Evolutionary conservation across 2,329 filamentous ascomycete genomes (phyloP), one percentile per base, ranked within the genome.

Genomic region (Aspergillus jensenii): DNA sequence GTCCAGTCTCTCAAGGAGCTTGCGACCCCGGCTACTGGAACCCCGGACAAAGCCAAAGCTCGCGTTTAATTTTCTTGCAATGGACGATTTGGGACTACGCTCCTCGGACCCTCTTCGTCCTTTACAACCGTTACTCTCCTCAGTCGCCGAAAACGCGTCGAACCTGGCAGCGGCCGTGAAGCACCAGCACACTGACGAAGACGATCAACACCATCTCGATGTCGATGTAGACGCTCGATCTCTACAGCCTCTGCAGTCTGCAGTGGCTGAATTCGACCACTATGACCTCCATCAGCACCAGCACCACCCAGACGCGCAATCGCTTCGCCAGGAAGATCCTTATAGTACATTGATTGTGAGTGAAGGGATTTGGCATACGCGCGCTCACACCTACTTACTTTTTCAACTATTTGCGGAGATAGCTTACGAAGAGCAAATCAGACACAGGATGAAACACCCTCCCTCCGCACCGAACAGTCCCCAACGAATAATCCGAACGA

Each of bases 171-270:
- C 64, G 11, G 45, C 40, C 25, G 57, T 56, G 47, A 57, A 59
- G 41, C 49, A 56, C 19, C 48, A 55, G 5, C 52, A 52, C 25
- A 39, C 45, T 15, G 62, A 55, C n/a, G 44, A 58, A 9, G 55
- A 40, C 1, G 45, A 69, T 21, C 53, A 69, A 35, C 58, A 61
- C 15, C 59, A 64, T 17, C 62, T 62, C 37, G 62, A 67, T 17
- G 53, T 60, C 52, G 53, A 62, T 46, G 31, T 44, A 5, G 67
- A 69, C 41, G 58, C 68, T 17, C 68, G 69, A 47, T 58, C 67
- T 6, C 68, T 74, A 25, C 66, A 66, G 9, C 52, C 67, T 14
- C 68, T 73, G 51, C 65, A 68, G 31, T 46, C 61, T 27, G 48
- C 67, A 14, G 58, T 68, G 27, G 69, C 62, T 48, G 62, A 64